phyloP scores from a whole-genome alignment of 768 basidiomycete species.

The Guyanaporus albipodus region DNA sequence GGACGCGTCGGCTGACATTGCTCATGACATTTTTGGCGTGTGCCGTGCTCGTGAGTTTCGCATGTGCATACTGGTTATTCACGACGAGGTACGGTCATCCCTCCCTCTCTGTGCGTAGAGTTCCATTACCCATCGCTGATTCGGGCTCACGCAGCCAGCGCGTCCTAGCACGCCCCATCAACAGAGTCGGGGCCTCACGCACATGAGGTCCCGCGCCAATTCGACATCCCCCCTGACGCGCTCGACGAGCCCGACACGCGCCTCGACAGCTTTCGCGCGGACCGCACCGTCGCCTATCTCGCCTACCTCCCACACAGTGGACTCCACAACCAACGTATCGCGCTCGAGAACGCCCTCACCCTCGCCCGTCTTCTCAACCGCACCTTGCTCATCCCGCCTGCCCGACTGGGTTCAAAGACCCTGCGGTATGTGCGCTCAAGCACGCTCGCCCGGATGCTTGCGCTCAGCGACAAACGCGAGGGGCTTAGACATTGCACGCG shows the following conservation, averaged over 20 bases:
- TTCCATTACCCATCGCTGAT: constrained; percentile 18
- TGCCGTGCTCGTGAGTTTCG: constrained; percentile 51
- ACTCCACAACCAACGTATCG: constrained; percentile 84
- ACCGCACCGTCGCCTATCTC: constrained; percentile 45
- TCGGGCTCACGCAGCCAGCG: constrained; percentile 12
- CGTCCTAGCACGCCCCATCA: constrained; percentile 12
- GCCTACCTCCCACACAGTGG: constrained; percentile 82
- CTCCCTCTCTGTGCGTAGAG: constrained; percentile 16
- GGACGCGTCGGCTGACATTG: constrained; percentile 37
- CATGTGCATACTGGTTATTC: constrained; percentile 60
- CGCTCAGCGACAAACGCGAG: constrained; percentile 44
- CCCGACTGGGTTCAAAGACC: constrained; percentile 59
- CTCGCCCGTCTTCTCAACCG: constrained; percentile 67
- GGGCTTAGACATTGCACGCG: constrained; percentile 50
- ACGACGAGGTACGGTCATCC: constrained; percentile 52
- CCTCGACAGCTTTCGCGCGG: constrained; percentile 7
- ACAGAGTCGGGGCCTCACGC: constrained; percentile 2
- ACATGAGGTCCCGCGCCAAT: background rate
- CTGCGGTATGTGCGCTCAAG: constrained; percentile 57
- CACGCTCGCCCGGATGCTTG: constrained; percentile 42
- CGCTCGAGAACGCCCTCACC: constrained; percentile 80
- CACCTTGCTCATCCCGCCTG: constrained; percentile 75
- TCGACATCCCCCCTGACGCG: constrained; percentile 28
- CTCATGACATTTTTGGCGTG: constrained; percentile 45
- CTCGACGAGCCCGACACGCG: constrained; percentile 23